These are phyloP conservation scores for Paspalum vaginatum DNA, from an alignment of 176 grass and related monocot species.

Conservation along the genomic window DNA sequence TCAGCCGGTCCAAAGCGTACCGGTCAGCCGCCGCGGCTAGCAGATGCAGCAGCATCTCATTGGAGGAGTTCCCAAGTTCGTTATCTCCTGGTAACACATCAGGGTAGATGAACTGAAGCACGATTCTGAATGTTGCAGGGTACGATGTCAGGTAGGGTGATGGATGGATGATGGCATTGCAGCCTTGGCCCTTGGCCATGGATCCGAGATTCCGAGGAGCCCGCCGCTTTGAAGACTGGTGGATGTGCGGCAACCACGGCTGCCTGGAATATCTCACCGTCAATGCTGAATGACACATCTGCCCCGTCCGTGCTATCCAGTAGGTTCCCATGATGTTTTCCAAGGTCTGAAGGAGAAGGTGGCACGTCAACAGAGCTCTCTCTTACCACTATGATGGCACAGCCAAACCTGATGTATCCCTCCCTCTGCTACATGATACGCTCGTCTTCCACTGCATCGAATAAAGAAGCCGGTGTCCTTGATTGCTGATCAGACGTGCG, in stretches of 20 bases:
- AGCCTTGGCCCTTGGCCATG: slow-evolving; percentile 42
- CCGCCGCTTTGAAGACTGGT: slow-evolving; percentile 37
- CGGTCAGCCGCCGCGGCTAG: slow-evolving; percentile 52
- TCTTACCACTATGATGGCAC: slow-evolving; percentile 13
- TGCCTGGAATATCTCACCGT: slow-evolving; percentile 20
- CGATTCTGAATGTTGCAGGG: slow-evolving; percentile 4
- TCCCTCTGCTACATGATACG: no score
- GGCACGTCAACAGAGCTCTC: no score
- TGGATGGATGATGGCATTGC: no score
- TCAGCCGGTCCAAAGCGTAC: slow-evolving; percentile 43
- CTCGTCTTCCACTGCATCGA: no score
- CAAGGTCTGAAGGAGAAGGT: background rate
- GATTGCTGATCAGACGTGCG: no score
- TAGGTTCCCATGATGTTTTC: background rate
- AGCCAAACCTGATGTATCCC: slow-evolving; percentile 1
- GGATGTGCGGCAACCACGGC: slow-evolving; percentile 27
- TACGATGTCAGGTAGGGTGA: slow-evolving; percentile 14
- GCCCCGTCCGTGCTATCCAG: background rate
- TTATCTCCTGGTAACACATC: slow-evolving; percentile 19
- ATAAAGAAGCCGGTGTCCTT: no score
- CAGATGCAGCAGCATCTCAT: background rate
- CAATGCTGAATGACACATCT: slow-evolving; percentile 24
- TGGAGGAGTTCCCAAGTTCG: background rate
- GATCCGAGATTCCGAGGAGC: slow-evolving; percentile 26
- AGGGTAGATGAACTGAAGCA: slow-evolving; percentile 54